Evolutionary conservation across 2,329 filamentous ascomycete species (phyloP).

Genomic region (Zymoseptoria crescenta): DNA sequence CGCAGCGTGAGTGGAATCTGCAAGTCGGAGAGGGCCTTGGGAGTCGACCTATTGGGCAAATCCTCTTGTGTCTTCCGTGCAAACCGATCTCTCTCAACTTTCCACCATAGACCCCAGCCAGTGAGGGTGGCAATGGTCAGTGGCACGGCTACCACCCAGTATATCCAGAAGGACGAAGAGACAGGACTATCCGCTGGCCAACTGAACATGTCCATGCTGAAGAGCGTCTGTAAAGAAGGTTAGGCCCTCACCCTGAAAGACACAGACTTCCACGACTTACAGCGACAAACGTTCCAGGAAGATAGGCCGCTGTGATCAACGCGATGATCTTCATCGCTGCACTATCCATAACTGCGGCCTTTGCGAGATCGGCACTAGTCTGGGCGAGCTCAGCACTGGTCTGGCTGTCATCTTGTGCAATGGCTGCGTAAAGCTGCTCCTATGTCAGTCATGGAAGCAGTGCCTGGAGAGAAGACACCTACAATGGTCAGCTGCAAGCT

Average conservation of each 20-base stretch:
- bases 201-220: constrained; percentile 13
- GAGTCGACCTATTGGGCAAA: neutral
- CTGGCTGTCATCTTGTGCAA: constrained; percentile 14
- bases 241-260: neutral
- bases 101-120: constrained; percentile 13
- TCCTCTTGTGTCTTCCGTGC: constrained; percentile 5
- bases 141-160: constrained; percentile 26
- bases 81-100: constrained; percentile 7
- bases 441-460: neutral
- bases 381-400: too few species aligned
- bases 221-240: constrained; percentile 4
- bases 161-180: constrained; percentile 26
- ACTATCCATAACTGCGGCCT: constrained; percentile 40
- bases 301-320: constrained; percentile 42
- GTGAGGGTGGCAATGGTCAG: constrained; percentile 15
- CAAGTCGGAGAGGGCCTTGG: neutral
- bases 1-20: neutral
- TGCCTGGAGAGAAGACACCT: neutral
- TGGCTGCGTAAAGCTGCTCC: constrained; percentile 11
- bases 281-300: constrained; percentile 46
- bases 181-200: constrained; percentile 11
- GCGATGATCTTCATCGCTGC: constrained; percentile 47
- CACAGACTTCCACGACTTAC: neutral
- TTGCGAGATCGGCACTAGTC: too few species aligned
- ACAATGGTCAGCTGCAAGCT: constrained; percentile 13